Conservation (phyloP, 2,329 filamentous ascomycete genomes). For the Atkinsonella hypoxylon region DNA sequence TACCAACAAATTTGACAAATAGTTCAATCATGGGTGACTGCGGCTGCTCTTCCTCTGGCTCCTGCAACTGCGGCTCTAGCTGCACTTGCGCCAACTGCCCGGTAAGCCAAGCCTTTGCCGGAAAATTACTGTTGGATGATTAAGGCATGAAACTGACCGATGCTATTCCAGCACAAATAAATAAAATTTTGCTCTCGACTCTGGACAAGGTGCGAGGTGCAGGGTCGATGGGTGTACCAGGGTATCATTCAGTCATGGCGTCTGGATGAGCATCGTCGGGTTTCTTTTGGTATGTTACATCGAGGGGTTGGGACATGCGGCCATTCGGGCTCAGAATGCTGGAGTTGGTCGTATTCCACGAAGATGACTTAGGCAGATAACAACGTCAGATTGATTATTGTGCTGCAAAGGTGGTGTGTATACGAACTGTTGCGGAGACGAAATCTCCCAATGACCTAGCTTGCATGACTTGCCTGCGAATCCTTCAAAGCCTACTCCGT, state of each 20-base stretch:
- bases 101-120: constrained; percentile 19
- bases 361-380: neutral
- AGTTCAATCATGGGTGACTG: constrained; percentile 28
- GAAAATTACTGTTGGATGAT: neutral
- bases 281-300: neutral
- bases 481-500: neutral
- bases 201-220: neutral
- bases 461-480: no score
- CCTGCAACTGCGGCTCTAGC: constrained; percentile 28
- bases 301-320: neutral
- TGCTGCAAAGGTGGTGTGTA: neutral
- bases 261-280: neutral
- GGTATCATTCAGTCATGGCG: neutral
- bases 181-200: neutral
- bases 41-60: constrained; percentile 28
- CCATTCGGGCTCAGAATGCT: neutral
- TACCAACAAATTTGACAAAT: constrained; percentile 6
- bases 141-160: neutral
- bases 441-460: neutral
- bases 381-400: constrained; percentile 1
- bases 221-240: neutral
- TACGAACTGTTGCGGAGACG: neutral
- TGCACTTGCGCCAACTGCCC: constrained; percentile 32
- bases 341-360: neutral
- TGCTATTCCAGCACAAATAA: constrained; percentile 10